A percentile compares a stretch with the other conserved stretches of the same genome.
Evolutionary conservation across 805 yeast species (phyloP).

Genomic region (Cyberlindnera samutprakarnensis): DNA sequence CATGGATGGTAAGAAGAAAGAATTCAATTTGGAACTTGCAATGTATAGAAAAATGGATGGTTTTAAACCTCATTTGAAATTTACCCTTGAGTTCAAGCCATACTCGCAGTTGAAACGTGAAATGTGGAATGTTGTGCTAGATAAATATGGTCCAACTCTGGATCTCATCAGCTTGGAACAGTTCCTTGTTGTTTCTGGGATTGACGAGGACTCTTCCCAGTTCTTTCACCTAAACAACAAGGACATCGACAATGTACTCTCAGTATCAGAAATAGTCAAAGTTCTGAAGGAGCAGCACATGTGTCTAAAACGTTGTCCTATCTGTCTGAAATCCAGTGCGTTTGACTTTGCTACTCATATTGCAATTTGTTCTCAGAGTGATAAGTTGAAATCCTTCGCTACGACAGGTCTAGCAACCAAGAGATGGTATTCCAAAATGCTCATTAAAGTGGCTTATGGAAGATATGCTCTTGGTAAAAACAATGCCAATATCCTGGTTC

Average conservation of each 20-base stretch:
- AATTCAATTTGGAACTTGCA: conserved; percentile 30
- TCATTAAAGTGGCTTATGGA: conserved; percentile 84
- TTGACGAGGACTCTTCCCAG: too few species aligned
- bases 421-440: conserved; percentile 79
- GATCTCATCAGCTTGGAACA: conserved; percentile 52
- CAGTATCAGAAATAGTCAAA: conserved; percentile 45
- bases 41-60: conserved; percentile 17
- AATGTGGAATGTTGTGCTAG: conserved; percentile 61
- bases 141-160: conserved; percentile 38
- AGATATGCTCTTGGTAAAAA: conserved; percentile 79
- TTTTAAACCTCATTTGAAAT: conserved; percentile 45
- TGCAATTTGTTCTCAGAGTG: conserved; percentile 76
- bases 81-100: conserved; percentile 60
- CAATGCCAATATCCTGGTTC: conserved; percentile 91
- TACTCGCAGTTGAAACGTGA: conserved; percentile 56
- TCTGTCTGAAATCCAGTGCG: conserved; percentile 70
- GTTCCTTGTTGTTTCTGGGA: conserved; percentile 10
- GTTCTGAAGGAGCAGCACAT: conserved; percentile 38
- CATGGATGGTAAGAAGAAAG: conserved; percentile 11
- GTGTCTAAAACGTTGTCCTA: conserved; percentile 57
- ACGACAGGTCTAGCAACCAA: conserved; percentile 77
- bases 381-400: conserved; percentile 67
- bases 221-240: too few species aligned
- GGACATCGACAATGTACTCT: conserved; percentile 31
- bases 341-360: conserved; percentile 77